A percentile compares a stretch with the other conserved stretches of the same genome.
Evolutionary conservation across 129 eudicot genomes (phyloP).

Genomic region (Chrysanthemum lavandulifolium): DNA sequence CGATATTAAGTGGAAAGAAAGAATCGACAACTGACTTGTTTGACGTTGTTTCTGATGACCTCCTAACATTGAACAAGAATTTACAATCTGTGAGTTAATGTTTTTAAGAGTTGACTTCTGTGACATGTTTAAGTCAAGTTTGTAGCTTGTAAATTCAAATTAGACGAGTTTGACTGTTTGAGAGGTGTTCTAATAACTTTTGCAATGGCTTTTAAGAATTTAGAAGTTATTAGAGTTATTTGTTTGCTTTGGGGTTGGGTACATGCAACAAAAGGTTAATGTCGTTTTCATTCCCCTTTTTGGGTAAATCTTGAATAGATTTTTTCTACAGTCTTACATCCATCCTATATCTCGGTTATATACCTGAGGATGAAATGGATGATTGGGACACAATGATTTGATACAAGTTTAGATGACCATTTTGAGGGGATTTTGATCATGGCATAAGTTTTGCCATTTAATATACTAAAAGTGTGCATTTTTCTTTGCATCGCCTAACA

Average conservation of each 20-base stretch:
- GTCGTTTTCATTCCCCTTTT: neutral
- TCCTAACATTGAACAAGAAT: slow-evolving; percentile 74
- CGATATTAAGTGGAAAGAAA: slow-evolving; percentile 48
- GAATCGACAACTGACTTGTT: slow-evolving; percentile 56
- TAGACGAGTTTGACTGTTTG: neutral
- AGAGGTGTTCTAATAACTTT: neutral
- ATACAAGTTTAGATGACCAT: neutral
- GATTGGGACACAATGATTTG: neutral
- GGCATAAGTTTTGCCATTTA: neutral
- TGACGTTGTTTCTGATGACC: slow-evolving; percentile 88
- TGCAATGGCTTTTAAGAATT: neutral
- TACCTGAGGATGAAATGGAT: neutral
- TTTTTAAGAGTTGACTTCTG: neutral
- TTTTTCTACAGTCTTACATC: neutral
- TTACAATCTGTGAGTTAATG: slow-evolving; percentile 67
- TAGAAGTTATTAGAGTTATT: neutral
- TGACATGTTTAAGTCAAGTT: slow-evolving; percentile 8
- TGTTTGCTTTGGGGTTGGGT: too few relatives aligned
- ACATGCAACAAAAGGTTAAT: neutral
- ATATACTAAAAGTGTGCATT: too few relatives aligned
- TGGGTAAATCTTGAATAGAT: slow-evolving; percentile 4
- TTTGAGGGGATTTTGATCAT: slow-evolving; percentile 7
- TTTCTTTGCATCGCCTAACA: neutral
- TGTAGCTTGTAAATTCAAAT: slow-evolving; percentile 15
- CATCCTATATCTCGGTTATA: neutral